Conservation (phyloP, 225 moss, liverwort and hornwort genomes). For the Sphagnum contortum region DNA sequence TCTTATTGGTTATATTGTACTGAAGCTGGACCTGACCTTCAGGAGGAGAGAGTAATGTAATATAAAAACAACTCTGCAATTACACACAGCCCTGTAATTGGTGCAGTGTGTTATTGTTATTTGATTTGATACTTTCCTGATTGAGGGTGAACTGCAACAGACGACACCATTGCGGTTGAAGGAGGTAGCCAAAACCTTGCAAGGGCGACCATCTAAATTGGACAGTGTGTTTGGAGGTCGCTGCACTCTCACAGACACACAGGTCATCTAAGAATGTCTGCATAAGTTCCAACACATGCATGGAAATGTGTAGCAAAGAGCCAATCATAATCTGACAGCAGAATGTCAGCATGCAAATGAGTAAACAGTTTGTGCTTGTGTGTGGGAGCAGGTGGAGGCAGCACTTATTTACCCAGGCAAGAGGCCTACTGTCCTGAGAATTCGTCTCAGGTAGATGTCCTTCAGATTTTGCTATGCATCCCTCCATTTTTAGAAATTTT, state of each 20-base stretch:
- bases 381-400: conserved; percentile 66
- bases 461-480: too few relatives aligned
- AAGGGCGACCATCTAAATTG: conserved; percentile 50
- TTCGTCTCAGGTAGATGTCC: conserved; percentile 61
- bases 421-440: conserved; percentile 74
- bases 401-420: conserved; percentile 87
- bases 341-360: too few relatives aligned
- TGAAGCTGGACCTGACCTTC: too few relatives aligned
- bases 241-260: conserved; percentile 49
- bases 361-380: background rate
- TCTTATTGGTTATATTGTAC: too few relatives aligned
- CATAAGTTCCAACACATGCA: too few relatives aligned
- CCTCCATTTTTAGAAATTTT: background rate
- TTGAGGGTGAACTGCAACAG: conserved; percentile 16
- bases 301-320: background rate
- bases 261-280: conserved; percentile 23
- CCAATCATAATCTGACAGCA: background rate
- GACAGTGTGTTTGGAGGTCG: conserved; percentile 79
- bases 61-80: too few relatives aligned
- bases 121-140: background rate
- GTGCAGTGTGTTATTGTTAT: too few relatives aligned
- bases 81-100: too few relatives aligned
- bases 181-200: conserved; percentile 80
- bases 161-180: conserved; percentile 72
- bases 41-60: too few relatives aligned